Evolutionary conservation across 2,329 filamentous ascomycete genomes (phyloP), one percentile per base, ranked within the genome.

Genomic region (Trichoderma lentiforme): DNA sequence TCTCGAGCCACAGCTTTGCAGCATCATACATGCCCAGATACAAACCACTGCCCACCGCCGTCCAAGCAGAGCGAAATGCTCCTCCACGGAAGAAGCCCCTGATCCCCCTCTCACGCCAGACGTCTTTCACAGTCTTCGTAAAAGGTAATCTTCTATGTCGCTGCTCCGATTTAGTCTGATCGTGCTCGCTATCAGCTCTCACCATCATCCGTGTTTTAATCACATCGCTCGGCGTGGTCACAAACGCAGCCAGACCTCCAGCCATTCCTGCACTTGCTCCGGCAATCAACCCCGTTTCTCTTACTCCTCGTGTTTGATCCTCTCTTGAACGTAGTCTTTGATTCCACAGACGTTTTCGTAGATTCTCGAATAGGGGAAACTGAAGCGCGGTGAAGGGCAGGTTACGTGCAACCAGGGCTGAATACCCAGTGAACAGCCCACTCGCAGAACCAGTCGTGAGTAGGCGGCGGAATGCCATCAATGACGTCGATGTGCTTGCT

Each of bases 171-270:
- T 79, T 71, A 70, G 74, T 26, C 72, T 47, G 58, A 70, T 64
- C 39, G 1, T 73, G 64, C 71, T 72, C 70, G 28, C 63, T 76
- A 32, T 83, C 85, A 1, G 90, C 90, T 34, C 87, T 86, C 30
- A 97, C 84, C 94, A 97, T 97, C 82, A 97, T 92, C 64, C 93
- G 84, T 74, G 94, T 97, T 84, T 97, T 97, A 28, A 97, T 88
- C 11, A 97, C 93, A 80, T 97, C 95, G 70, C 94, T 89, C 0
- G 95, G 95, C 65, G 94, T 97, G 1, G 94, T 97, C n/a, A 96
- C 80, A 11, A 93, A 87, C 1, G 94, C 92, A 0, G 94, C 91
- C 9, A 95, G 80, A 6, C 89, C 89, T 0, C 94, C 94, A 0
- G 94, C 93, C 18, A 87, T 80, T 2, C 91, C 93, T 0, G 94